phyloP scores from a whole-genome alignment of 768 basidiomycete genomes.

The Thelephora ganbajun region DNA sequence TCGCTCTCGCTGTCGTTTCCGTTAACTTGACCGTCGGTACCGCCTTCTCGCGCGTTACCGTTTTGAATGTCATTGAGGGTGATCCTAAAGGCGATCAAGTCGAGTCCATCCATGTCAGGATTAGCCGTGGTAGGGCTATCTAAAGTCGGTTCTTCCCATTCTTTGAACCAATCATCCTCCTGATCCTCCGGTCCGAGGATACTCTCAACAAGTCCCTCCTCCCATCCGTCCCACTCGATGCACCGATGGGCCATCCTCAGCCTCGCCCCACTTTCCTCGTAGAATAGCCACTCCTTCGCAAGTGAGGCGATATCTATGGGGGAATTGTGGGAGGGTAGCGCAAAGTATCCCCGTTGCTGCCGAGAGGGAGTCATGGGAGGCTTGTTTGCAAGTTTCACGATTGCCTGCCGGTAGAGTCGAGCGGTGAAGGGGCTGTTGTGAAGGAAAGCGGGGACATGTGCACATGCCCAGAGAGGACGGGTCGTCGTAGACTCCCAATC shows the following conservation, averaged over 20 bases:
- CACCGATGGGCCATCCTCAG: slow-evolving; percentile 70
- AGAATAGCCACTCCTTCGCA: slow-evolving; percentile 60
- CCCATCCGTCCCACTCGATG: slow-evolving; percentile 86
- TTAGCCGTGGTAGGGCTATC: slow-evolving; percentile 1
- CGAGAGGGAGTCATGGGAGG: background rate
- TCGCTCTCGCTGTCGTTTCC: background rate
- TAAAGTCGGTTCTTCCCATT: slow-evolving; percentile 18
- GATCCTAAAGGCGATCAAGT: no score
- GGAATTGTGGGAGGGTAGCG: slow-evolving; percentile 12
- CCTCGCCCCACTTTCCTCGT: slow-evolving; percentile 50
- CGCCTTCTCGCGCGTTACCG: slow-evolving; percentile 6
- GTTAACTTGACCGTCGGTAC: background rate
- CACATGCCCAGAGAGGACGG: slow-evolving; percentile 73
- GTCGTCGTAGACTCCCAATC: slow-evolving; percentile 90
- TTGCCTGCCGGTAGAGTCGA: slow-evolving; percentile 53
- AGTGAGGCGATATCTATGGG: slow-evolving; percentile 26
- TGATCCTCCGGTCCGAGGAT: slow-evolving; percentile 61
- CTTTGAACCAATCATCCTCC: slow-evolving; percentile 60
- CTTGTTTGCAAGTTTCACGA: slow-evolving; percentile 31
- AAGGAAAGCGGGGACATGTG: slow-evolving; percentile 69
- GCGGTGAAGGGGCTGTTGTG: slow-evolving; percentile 66
- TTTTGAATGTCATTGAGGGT: background rate
- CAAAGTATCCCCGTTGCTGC: background rate
- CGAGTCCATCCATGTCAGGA: slow-evolving; percentile 6
- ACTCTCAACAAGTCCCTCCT: slow-evolving; percentile 66